Conservation (phyloP, 2,329 filamentous ascomycete species). For the Byssochlamys sp. region DNA sequence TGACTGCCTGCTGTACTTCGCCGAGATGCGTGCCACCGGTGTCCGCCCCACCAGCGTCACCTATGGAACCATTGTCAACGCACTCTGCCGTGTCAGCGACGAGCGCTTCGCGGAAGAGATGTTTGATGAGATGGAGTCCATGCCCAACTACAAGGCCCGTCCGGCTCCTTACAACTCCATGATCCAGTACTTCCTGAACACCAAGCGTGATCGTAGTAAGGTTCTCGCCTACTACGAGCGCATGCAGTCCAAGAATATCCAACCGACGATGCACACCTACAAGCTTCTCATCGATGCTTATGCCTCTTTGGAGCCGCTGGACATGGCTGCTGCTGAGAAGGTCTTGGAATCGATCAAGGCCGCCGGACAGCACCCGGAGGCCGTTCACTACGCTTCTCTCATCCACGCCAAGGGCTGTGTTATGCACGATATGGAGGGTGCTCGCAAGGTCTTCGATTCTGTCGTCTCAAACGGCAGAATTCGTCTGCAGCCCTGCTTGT, state of each 20-base stretch:
- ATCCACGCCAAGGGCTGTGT: slow-evolving; percentile 95
- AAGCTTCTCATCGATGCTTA: slow-evolving; percentile 94
- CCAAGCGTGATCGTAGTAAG: slow-evolving; percentile 90
- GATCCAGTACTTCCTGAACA: slow-evolving; percentile 98
- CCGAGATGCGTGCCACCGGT: slow-evolving; percentile 85
- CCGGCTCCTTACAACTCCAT: slow-evolving; percentile 97
- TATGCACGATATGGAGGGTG: slow-evolving; percentile 78
- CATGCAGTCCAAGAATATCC: slow-evolving; percentile 78
- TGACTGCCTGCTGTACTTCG: slow-evolving; percentile 95
- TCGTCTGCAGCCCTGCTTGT: slow-evolving; percentile 71
- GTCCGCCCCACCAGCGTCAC: slow-evolving; percentile 96
- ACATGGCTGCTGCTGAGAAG: slow-evolving; percentile 78
- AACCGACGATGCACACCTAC: slow-evolving; percentile 89
- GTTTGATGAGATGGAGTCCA: slow-evolving; percentile 97
- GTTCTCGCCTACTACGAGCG: slow-evolving; percentile 89
- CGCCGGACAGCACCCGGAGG: slow-evolving; percentile 67
- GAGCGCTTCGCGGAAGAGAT: slow-evolving; percentile 96
- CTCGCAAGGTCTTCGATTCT: slow-evolving; percentile 69
- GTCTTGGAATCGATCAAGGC: slow-evolving; percentile 69
- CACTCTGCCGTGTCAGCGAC: slow-evolving; percentile 89
- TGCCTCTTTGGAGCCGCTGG: slow-evolving; percentile 80
- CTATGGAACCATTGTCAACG: slow-evolving; percentile 96
- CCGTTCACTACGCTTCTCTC: slow-evolving; percentile 88
- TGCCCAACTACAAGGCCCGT: slow-evolving; percentile 96
- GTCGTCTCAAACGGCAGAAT: slow-evolving; percentile 61